Base-by-base conservation (phyloP, 2,329 filamentous ascomycete species). In the Paraconiothyrium brasiliense region DNA sequence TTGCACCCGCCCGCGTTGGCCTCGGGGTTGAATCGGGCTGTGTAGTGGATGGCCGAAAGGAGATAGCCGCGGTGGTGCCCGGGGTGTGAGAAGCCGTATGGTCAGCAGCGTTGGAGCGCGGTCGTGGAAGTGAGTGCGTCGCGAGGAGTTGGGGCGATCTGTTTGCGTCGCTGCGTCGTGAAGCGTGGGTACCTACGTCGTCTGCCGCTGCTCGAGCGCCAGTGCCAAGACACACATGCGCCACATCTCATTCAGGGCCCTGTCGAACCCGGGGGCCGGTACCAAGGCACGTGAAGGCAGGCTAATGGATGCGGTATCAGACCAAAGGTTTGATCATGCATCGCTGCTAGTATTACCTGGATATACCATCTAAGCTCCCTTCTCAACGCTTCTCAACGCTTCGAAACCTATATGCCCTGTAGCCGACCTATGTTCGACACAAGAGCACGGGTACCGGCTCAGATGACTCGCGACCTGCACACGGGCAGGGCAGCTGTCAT, bases 1-100 rank as follows among this genome's bases (percentile, higher is more conserved):
- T 64, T 67, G 69, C 67, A 70, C 68, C 67, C 71, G 70, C 70
- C 64, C 58, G 35, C 56, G 48, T 39, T 41, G 58, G 48, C 30
- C n/a, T 54, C 35, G 58, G 46, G 32, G 55, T 34, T 34, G 58
- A 51, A 48, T 41, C 47, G 34, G 57, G 48, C 43, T 34, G 52
- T 57, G 51, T 64, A 34, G 44, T 35, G 58, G 30, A 51, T 54
- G 57, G 35, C 35, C 56, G 55, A 51, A 14, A 51, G 24, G 54
- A 34, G 51, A 58, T 30, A 6, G 52, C 39, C 48, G 32, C 43
- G 32, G 54, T 48, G 55, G 22, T 46, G 24, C 22, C 16, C 20
- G 55, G 32, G 46, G 55, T 16, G 24, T 34, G 32, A 32, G 46
- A 22, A 30, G 41, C 54, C 54, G 54, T 22, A 7, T 37, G 1